These are phyloP conservation scores for Nannizziopsis arthrosporioides DNA, from an alignment of 2,329 filamentous ascomycete species.

Conservation along the genomic window DNA sequence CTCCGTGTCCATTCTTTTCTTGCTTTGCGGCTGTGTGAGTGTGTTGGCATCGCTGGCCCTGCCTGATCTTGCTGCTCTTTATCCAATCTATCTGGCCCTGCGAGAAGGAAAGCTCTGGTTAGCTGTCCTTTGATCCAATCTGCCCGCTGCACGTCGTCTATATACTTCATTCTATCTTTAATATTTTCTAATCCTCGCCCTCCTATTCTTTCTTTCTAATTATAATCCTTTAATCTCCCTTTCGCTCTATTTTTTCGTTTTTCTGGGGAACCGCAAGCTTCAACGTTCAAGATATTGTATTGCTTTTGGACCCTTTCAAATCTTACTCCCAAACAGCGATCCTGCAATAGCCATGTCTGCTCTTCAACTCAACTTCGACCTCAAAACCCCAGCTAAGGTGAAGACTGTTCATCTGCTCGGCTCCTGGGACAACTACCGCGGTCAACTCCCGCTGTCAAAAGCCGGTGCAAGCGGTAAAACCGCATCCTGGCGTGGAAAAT, in stretches of 20 bases:
- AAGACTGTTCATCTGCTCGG: constrained; percentile 96
- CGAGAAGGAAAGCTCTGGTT: constrained; percentile 1
- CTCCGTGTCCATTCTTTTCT: constrained; percentile 1
- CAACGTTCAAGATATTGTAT: neutral
- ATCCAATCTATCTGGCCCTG: neutral
- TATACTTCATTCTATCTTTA: neutral
- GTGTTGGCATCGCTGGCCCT: neutral
- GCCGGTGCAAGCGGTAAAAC: constrained; percentile 65
- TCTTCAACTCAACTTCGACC: constrained; percentile 88
- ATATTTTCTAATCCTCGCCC: neutral
- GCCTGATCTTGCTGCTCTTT: too few species aligned
- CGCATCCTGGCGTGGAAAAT: constrained; percentile 89
- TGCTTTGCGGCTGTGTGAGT: neutral
- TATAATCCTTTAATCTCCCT: constrained; percentile 3
- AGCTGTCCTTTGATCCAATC: neutral
- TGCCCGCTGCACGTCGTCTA: neutral
- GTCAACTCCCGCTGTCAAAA: constrained; percentile 88
- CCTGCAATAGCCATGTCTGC: constrained; percentile 52
- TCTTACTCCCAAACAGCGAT: constrained; percentile 1
- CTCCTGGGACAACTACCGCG: constrained; percentile 95
- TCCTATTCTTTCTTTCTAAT: neutral
- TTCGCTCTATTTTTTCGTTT: neutral
- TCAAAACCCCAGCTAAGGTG: constrained; percentile 90
- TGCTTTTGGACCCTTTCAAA: neutral
- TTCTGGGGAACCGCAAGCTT: neutral